These are phyloP conservation scores for Dactylorhiza incarnata DNA, from an alignment of 106 monocot genomes.

Conservation along the genomic window DNA sequence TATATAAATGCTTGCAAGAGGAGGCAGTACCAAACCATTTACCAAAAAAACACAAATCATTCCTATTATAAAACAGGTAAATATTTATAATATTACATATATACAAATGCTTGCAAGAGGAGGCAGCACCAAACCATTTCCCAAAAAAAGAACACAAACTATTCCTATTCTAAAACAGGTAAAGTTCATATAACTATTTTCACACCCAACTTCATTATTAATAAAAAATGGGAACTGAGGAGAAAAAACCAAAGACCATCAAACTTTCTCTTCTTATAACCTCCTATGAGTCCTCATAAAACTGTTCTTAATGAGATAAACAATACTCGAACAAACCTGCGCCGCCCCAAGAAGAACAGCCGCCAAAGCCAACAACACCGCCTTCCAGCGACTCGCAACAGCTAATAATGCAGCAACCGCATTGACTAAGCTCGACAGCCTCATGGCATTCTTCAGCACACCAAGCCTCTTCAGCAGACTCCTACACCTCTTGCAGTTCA, in stretches of 20 bases:
- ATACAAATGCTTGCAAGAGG: too few relatives aligned
- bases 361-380: neutral
- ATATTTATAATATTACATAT: too few relatives aligned
- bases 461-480: neutral
- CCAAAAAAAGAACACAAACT: too few relatives aligned
- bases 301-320: slow-evolving; percentile 6
- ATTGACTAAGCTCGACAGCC: neutral
- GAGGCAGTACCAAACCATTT: too few relatives aligned
- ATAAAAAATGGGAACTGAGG: neutral
- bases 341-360: neutral
- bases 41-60: too few relatives aligned
- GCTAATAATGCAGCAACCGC: slow-evolving; percentile 6
- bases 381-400: slow-evolving; percentile 9
- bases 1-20: too few relatives aligned
- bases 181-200: too few relatives aligned
- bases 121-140: too few relatives aligned
- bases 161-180: too few relatives aligned
- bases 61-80: too few relatives aligned
- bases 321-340: neutral
- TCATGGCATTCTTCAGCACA: slow-evolving; percentile 11
- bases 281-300: slow-evolving; percentile 18
- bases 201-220: too few relatives aligned
- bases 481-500: slow-evolving; percentile 21
- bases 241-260: neutral
- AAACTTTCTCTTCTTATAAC: neutral